phyloP scores from a whole-genome alignment of 371 early-diverging fungal genomes.

The Zychaea mexicana region DNA sequence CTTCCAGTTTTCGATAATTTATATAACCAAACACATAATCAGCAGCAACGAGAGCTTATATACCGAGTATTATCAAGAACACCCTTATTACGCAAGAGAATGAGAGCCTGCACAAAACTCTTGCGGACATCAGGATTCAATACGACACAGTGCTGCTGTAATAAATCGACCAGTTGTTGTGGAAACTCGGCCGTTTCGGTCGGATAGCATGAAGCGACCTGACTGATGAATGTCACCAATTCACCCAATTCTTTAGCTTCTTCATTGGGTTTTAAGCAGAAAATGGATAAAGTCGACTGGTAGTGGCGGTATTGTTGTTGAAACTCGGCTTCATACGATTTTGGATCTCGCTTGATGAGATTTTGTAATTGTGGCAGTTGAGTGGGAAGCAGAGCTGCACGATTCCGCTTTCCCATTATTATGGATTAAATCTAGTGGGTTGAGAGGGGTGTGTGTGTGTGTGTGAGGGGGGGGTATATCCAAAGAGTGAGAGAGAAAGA shows the following conservation, averaged over 20 bases:
- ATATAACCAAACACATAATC: too few relatives aligned
- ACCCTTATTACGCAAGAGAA: conserved; percentile 87
- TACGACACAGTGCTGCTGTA: conserved; percentile 76
- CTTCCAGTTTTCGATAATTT: not conserved
- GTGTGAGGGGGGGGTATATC: too few relatives aligned
- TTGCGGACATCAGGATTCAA: conserved; percentile 84
- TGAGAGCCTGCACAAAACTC: conserved; percentile 88
- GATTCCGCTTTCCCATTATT: conserved; percentile 74
- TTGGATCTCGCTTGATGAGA: conserved; percentile 92
- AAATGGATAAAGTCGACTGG: conserved; percentile 83
- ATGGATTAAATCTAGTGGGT: too few relatives aligned
- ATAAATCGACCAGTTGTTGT: conserved; percentile 77
- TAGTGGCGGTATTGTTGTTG: conserved; percentile 91
- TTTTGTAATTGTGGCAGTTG: conserved; percentile 98
- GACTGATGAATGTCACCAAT: conserved; percentile 85
- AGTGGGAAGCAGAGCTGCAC: conserved; percentile 72
- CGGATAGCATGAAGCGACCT: conserved; percentile 85
- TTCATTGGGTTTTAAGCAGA: conserved; percentile 86
- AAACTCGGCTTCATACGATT: conserved; percentile 93
- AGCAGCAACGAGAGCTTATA: conserved; percentile 5
- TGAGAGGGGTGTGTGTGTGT: too few relatives aligned
- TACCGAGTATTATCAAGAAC: conserved; percentile 66
- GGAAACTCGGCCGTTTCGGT: conserved; percentile 80
- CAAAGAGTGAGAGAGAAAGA: too few relatives aligned
- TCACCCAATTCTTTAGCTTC: conserved; percentile 83